phyloP scores from a whole-genome alignment of 1,139 yeast species.

The Pichia inconspicua region DNA sequence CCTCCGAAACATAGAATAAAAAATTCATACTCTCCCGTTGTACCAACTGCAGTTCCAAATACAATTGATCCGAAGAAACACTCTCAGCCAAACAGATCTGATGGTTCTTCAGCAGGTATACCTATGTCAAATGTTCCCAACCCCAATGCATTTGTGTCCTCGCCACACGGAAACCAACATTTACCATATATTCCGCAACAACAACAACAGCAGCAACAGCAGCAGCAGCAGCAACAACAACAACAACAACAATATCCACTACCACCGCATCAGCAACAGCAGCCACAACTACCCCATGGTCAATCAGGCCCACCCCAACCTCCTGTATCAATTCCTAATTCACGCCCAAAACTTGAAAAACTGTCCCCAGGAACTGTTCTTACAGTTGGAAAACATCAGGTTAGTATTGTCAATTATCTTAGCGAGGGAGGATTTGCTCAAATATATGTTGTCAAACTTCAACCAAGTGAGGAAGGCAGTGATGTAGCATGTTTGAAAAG shows the following conservation, averaged over 20 bases:
- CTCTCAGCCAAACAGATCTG: background rate
- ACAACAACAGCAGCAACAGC: background rate
- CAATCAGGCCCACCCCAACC: background rate
- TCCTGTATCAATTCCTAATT: no score
- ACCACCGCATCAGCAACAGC: background rate
- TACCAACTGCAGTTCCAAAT: background rate
- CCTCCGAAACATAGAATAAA: background rate
- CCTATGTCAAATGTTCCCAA: background rate
- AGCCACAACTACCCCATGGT: background rate
- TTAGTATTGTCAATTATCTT: slow-evolving; percentile 21
- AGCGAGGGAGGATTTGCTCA: slow-evolving; percentile 63
- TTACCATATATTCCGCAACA: background rate
- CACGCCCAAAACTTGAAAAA: slow-evolving; percentile 11
- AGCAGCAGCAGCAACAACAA: background rate
- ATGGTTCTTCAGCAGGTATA: no score
- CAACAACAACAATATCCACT: background rate
- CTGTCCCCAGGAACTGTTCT: slow-evolving; percentile 21
- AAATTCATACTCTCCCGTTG: background rate
- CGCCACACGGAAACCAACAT: background rate
- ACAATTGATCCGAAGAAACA: background rate
- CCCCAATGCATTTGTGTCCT: background rate
- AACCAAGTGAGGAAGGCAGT: slow-evolving; percentile 34
- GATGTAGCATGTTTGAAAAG: slow-evolving; percentile 54
- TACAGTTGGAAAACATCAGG: slow-evolving; percentile 23
- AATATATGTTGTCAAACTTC: slow-evolving; percentile 56